Base-by-base conservation (phyloP, 2,329 filamentous ascomycete genomes). In the Aspergillus melleus region DNA sequence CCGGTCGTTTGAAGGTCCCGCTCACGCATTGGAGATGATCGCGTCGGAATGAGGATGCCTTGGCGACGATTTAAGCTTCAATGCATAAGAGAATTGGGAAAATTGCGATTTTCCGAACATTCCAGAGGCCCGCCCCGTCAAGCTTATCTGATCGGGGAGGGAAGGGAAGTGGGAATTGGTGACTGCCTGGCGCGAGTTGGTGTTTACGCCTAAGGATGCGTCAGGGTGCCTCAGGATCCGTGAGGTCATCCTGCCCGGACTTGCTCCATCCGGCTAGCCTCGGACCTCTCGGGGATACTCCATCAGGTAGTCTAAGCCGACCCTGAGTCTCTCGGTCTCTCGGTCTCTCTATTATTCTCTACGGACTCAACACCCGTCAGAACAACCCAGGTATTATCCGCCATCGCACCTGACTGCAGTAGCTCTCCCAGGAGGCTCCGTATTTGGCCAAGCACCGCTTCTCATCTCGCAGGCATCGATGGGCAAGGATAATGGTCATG, bases 401-500 rank as follows among this genome's bases (percentile, higher is more conserved):
- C 74, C 76, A 82, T 10, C 63, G 72, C 3, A 82, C 80, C 4
- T 65, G 72, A 20, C 59, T 61, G 61, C 78, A 79, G 64, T 83
- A 82, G 49, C 74, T 72, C 8, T 74, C 69, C 80, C 80, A 83
- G 1, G 71, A 70, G 2, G 71, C 64, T 2, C 80, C 80, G 57
- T 83, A 82, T 61, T 83, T 83, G 20, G 67, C 71, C 2, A 68
- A 71, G 46, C 79, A 81, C 9, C 80, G 70, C 54, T 74, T 72
- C 65, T 83, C 80, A 52, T 82, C 80, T 10, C 80, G 72, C 36
- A 75, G 72, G 50, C 79, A 81, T 6, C 80, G 73, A 65, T 83
- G 79, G 5, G 81, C 65, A 4, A 82, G 70, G 10, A 83, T 60
- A 2, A 74, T 58, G 0, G 74, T 75, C 77, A 82, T 81, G 64